Conservation (phyloP, 2,329 filamentous ascomycete genomes). For the Hymenoscyphus linearis region DNA sequence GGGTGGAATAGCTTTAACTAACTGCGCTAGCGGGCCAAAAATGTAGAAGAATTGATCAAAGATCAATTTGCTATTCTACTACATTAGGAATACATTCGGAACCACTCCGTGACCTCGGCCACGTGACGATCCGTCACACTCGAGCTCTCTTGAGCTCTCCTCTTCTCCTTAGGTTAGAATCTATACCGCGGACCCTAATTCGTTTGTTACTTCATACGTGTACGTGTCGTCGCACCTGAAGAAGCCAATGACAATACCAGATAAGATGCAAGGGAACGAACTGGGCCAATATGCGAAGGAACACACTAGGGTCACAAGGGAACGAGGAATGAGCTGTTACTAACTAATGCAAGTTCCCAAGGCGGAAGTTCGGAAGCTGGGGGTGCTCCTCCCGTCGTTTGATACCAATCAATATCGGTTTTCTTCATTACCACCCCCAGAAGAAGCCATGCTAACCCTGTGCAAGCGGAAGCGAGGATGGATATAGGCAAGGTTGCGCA, state of each 20-base stretch:
- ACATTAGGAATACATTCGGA: neutral
- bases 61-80: constrained; percentile 5
- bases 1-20: neutral
- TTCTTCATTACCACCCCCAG: neutral
- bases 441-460: neutral
- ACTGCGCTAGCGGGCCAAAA: neutral
- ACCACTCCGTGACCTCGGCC: neutral
- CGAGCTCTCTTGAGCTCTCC: too few relatives aligned
- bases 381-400: neutral
- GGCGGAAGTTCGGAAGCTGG: neutral
- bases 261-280: too few relatives aligned
- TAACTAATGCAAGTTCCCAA: neutral
- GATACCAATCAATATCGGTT: neutral
- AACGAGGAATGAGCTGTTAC: neutral
- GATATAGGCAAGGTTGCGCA: neutral
- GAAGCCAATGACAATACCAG: too few relatives aligned
- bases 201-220: too few relatives aligned
- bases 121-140: too few relatives aligned
- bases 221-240: too few relatives aligned
- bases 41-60: constrained; percentile 1
- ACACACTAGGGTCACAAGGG: too few relatives aligned
- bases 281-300: too few relatives aligned
- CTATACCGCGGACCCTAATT: too few relatives aligned
- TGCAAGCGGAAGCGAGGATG: neutral
- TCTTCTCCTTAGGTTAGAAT: too few relatives aligned